Evolutionary conservation across 2,329 filamentous ascomycete species (phyloP).

Genomic region (Fusarium sp.): DNA sequence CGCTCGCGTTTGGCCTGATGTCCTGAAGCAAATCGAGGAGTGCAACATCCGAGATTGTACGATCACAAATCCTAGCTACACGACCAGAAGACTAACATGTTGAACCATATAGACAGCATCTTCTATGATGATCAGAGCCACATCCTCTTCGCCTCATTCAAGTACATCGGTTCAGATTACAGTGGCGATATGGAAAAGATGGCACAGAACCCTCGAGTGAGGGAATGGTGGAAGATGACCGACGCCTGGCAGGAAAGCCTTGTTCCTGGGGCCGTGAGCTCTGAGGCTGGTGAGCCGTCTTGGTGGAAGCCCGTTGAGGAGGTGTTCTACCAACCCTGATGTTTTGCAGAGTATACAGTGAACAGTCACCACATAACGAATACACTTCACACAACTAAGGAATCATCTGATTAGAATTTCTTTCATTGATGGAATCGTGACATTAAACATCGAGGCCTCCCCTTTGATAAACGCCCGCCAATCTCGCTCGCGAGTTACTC

Average conservation of each 20-base stretch:
- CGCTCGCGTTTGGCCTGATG: slow-evolving; percentile 80
- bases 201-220: slow-evolving; percentile 76
- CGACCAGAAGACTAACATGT: background rate
- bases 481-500: slow-evolving; percentile 46
- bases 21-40: slow-evolving; percentile 78
- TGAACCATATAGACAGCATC: slow-evolving; percentile 71
- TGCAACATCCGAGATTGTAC: slow-evolving; percentile 80
- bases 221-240: slow-evolving; percentile 85
- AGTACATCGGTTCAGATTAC: slow-evolving; percentile 80
- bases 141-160: slow-evolving; percentile 80
- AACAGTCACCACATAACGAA: background rate
- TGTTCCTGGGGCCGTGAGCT: slow-evolving; percentile 68
- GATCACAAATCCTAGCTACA: background rate
- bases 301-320: slow-evolving; percentile 79
- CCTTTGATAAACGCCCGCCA: slow-evolving; percentile 46
- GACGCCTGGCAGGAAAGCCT: slow-evolving; percentile 77
- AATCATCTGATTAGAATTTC: slow-evolving; percentile 1
- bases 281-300: slow-evolving; percentile 66
- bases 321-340: slow-evolving; percentile 70
- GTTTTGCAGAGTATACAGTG: background rate
- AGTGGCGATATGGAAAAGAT: slow-evolving; percentile 81
- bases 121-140: slow-evolving; percentile 72
- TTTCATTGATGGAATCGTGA: slow-evolving; percentile 29
- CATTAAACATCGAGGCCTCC: slow-evolving; percentile 32
- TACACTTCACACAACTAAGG: background rate